These are phyloP conservation scores for Pterula multifida DNA, from an alignment of 1,284 basidiomycete genomes.

Conservation along the genomic window DNA sequence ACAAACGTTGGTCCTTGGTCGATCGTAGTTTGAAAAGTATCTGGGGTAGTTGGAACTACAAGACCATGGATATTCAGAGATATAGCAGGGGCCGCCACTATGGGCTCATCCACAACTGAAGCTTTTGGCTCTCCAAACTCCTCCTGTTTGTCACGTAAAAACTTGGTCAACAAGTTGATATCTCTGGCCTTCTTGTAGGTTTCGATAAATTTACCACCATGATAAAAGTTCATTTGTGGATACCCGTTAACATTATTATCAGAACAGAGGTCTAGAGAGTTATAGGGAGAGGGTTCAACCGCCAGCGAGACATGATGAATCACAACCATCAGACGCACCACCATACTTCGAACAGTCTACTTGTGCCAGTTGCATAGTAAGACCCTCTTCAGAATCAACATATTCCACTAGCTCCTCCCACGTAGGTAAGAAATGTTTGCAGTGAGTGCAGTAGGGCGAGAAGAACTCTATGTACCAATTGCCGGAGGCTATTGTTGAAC, in stretches of 20 bases:
- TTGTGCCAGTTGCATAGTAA: constrained; percentile 67
- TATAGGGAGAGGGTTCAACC: not conserved
- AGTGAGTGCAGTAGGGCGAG: constrained; percentile 76
- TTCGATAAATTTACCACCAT: constrained; percentile 51
- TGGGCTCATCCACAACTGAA: not conserved
- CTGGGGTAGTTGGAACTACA: constrained; percentile 41
- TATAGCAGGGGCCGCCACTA: constrained; percentile 8
- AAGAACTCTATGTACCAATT: constrained; percentile 75
- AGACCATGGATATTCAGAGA: constrained; percentile 53
- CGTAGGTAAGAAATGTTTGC: constrained; percentile 66
- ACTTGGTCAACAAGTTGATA: constrained; percentile 36
- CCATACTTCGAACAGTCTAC: constrained; percentile 79
- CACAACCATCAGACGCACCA: constrained; percentile 51
- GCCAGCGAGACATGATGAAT: not conserved
- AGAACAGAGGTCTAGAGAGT: constrained; percentile 62
- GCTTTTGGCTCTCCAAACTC: constrained; percentile 14
- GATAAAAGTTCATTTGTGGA: constrained; percentile 71
- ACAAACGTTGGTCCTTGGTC: constrained; percentile 62
- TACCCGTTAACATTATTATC: constrained; percentile 63
- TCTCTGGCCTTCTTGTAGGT: constrained; percentile 44
- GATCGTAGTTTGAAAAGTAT: constrained; percentile 38
- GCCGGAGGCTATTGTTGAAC: constrained; percentile 40
- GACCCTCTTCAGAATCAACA: constrained; percentile 33
- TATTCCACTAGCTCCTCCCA: constrained; percentile 67
- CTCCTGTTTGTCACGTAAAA: constrained; percentile 17